These are phyloP conservation scores for Aspergillus ustus DNA, from an alignment of 2,329 filamentous ascomycete species.

Conservation along the genomic window DNA sequence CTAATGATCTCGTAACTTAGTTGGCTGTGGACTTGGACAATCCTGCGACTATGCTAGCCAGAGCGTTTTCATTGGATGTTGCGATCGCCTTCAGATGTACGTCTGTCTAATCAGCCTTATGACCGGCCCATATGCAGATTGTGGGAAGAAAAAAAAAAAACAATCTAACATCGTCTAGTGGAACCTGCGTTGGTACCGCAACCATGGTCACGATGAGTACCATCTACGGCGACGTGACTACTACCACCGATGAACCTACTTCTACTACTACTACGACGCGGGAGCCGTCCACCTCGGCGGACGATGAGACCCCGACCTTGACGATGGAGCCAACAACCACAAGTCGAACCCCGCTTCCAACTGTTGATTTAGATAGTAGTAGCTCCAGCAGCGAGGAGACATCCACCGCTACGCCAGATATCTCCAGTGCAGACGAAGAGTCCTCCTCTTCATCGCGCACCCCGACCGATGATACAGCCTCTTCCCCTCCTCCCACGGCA, in stretches of 20 bases:
- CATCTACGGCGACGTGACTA: background rate
- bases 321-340: background rate
- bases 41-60: background rate
- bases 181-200: background rate
- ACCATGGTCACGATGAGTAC: background rate
- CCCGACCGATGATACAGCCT: background rate
- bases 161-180: background rate
- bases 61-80: background rate
- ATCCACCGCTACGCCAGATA: background rate
- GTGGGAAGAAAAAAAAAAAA: background rate
- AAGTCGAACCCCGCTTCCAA: background rate
- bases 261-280: background rate
- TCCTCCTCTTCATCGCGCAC: background rate
- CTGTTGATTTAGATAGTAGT: background rate
- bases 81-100: background rate
- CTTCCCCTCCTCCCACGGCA: too few species aligned
- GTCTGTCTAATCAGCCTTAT: background rate
- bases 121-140: background rate
- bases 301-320: background rate
- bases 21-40: background rate
- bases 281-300: background rate
- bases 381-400: background rate
- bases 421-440: background rate
- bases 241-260: background rate
- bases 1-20: background rate